Evolutionary conservation across 2,329 filamentous ascomycete genomes (phyloP).

Genomic region (Gremmenia infestans): DNA sequence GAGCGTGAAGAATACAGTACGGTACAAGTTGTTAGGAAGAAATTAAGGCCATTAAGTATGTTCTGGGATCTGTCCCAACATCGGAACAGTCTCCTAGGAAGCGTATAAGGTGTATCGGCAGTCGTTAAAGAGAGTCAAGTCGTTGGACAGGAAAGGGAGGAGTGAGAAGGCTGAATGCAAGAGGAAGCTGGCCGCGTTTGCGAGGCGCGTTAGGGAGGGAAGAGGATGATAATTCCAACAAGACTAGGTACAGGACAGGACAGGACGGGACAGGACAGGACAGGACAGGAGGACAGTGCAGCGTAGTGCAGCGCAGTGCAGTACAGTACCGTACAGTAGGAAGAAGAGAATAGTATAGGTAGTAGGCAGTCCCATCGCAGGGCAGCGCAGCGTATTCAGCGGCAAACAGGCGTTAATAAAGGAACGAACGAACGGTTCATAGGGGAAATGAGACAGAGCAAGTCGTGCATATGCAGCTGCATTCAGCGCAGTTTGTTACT

Average conservation of each 20-base stretch:
- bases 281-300: neutral
- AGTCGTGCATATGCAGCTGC: slow-evolving; percentile 10
- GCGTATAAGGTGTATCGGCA: slow-evolving; percentile 11
- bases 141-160: slow-evolving; percentile 11
- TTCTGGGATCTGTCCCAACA: slow-evolving; percentile 11
- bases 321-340: neutral
- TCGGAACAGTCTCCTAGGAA: slow-evolving; percentile 11
- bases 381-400: neutral
- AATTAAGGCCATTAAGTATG: slow-evolving; percentile 27
- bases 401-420: slow-evolving; percentile 7
- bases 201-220: slow-evolving; percentile 3
- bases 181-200: slow-evolving; percentile 3
- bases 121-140: slow-evolving; percentile 18
- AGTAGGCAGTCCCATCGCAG: neutral
- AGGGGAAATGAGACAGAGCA: slow-evolving; percentile 7
- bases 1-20: slow-evolving; percentile 12
- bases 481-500: neutral
- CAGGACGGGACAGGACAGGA: too few relatives aligned
- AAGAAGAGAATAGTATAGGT: neutral
- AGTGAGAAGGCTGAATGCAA: slow-evolving; percentile 17
- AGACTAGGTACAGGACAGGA: neutral
- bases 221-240: slow-evolving; percentile 5
- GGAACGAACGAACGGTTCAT: neutral
- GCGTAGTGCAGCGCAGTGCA: neutral
- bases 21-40: slow-evolving; percentile 9